These are phyloP conservation scores for Auricularia cornea DNA, from an alignment of 768 basidiomycete species.

Conservation along the genomic window DNA sequence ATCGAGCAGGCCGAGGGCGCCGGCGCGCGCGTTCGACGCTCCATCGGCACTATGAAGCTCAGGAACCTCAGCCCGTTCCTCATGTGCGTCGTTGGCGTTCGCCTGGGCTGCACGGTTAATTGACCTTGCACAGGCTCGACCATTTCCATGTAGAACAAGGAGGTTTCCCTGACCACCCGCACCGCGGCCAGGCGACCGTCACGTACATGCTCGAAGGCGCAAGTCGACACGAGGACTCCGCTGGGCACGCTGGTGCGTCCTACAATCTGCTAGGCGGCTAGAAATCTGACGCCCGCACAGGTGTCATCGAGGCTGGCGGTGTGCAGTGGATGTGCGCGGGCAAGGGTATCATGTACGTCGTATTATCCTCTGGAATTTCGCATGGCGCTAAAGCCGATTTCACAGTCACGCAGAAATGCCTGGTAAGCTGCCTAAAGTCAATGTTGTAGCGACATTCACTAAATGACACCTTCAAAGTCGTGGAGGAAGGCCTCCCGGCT, in stretches of 20 bases:
- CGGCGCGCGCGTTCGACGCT: constrained; percentile 52
- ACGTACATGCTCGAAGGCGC: constrained; percentile 29
- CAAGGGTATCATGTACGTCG: constrained; percentile 18
- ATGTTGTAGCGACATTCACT: no score
- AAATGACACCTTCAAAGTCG: constrained; percentile 30
- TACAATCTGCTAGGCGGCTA: neutral
- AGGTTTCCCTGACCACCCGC: constrained; percentile 90
- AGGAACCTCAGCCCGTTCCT: constrained; percentile 86
- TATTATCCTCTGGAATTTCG: neutral
- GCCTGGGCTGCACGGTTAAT: neutral
- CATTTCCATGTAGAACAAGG: constrained; percentile 67
- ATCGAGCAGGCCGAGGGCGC: constrained; percentile 59
- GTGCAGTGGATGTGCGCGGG: constrained; percentile 95
- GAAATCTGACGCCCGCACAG: neutral
- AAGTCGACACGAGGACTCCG: constrained; percentile 85
- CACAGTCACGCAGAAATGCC: constrained; percentile 88
- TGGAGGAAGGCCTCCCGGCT: constrained; percentile 54
- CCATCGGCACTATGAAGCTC: constrained; percentile 68
- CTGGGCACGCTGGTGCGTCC: constrained; percentile 58
- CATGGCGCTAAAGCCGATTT: constrained; percentile 6
- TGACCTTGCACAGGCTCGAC: constrained; percentile 36
- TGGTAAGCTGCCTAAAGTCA: no score
- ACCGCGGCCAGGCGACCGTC: constrained; percentile 80
- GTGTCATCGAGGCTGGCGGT: constrained; percentile 64
- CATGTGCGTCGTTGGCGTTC: constrained; percentile 35